Evolutionary conservation across 306 rosid genomes (phyloP).

Genomic region (Sophora flavescens): DNA sequence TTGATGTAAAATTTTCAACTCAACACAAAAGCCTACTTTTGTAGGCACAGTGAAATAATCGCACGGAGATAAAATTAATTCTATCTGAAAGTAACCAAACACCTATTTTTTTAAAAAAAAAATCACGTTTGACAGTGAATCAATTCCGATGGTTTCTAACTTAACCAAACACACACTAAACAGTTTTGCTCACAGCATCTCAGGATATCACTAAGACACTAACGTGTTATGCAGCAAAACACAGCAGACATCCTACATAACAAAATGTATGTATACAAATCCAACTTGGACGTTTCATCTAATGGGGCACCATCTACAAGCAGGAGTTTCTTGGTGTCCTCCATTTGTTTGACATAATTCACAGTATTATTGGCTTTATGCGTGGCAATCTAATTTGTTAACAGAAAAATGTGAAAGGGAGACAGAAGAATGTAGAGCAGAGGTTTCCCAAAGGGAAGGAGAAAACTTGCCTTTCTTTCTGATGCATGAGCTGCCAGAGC

Average conservation of each 20-base stretch:
- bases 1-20: too few relatives aligned
- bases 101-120: too few relatives aligned
- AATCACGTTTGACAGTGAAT: too few relatives aligned
- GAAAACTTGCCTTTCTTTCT: conserved; percentile 63
- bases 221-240: conserved; percentile 65
- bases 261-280: conserved; percentile 66
- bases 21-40: too few relatives aligned
- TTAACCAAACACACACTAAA: too few relatives aligned
- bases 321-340: conserved; percentile 61
- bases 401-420: neutral
- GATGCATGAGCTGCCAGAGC: conserved; percentile 70
- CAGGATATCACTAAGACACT: conserved; percentile 64
- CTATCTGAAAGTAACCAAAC: too few relatives aligned
- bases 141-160: too few relatives aligned
- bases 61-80: too few relatives aligned
- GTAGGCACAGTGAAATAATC: too few relatives aligned
- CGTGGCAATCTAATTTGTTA: conserved; percentile 55
- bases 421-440: neutral
- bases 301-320: conserved; percentile 70
- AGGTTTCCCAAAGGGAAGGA: neutral
- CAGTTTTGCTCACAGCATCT: conserved; percentile 61
- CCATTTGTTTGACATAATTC: conserved; percentile 65
- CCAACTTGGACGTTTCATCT: conserved; percentile 63
- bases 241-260: conserved; percentile 55
- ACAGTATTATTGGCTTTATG: conserved; percentile 36